Evolutionary conservation across 2,329 filamentous ascomycete species (phyloP), one percentile per base, ranked within the genome.

Genomic region (Didymellaceae sp.): DNA sequence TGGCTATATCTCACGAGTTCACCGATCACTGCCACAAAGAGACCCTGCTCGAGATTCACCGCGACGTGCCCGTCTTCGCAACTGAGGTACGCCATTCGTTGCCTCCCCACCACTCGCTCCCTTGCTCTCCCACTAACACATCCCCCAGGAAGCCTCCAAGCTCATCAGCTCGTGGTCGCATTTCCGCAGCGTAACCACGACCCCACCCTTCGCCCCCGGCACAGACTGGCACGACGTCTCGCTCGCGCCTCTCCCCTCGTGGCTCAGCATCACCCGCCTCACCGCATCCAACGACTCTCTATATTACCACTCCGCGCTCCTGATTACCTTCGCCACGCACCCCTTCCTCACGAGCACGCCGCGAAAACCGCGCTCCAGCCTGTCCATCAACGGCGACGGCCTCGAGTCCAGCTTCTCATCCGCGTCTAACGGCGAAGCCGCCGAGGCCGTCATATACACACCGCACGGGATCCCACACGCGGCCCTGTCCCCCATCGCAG

Each of bases 21-120:
- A 87, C 85, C 1, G 85, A 88, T 62, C 86, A 87, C 63, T 87
- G 84, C 67, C 85, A 88, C 61, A 76, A 80, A 52, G 77, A 80
- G 2, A 88, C 86, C 11, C 72, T 88, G 20, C 66, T 80, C 33
- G 79, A 86, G 58, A 68, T 88, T 3, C 74, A 81, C 5, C 57
- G 60, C 1, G 67, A 75, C 33, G 81, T 85, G 4, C 83, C 85
- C 0, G 75, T 88, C 0, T 81, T 87, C 50, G 85, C 85, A 10
- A 80, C 82, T 2, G 77, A 73, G 57, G 75, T 75, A 45, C 31
- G 62, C 16, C n/a, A 4, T 14, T 9, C 13, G 1, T 18, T 7
- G 3, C n/a, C 3, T n/a, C 9, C 3, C 2, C 2, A 6, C 14
- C 20, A 10, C 14, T n/a, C 5, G 26, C 45, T 14, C 6, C n/a